Evolutionary conservation across 352 stramenopile genomes (phyloP), one percentile per base, ranked within the genome.

Genomic region (Globisporangium radiosum): DNA sequence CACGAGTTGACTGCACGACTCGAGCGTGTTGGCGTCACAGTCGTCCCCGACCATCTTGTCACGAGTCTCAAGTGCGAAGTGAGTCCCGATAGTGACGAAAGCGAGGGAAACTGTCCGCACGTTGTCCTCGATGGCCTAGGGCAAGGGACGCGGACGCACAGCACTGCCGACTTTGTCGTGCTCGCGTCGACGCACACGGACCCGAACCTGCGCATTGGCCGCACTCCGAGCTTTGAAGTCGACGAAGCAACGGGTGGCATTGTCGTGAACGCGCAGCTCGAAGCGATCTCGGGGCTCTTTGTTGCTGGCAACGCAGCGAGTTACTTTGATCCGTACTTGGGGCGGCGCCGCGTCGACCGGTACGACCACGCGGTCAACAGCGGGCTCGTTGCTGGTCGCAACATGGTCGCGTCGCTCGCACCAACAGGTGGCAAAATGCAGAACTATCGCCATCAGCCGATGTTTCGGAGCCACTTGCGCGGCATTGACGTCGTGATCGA

Each of bases 301-400:
- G 88, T 96, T 9, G 91, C 91, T 10, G 91, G 91, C 4, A 94
- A 92, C 50, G 75, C 83, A 0, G 91, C 91, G 1, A 96, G 84
- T 48, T 98, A 97, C 69, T 97, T 81, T 55, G 91, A 97, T 57
- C 79, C 82, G 47, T 89, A 88, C 51, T 54, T 97, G 47, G 90
- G 90, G 0, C 68, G 89, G 17, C 74, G 90, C 7, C 84, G 91
- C n/a, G 85, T 97, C 17, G 89, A 97, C 59, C 73, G 84, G 6
- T 97, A 96, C 65, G 91, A 98, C 65, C 90, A 97, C 60, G 88
- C 89, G 2, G 87, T 98, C 14, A 98, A 98, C 73, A 94, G 80
- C 36, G 91, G 91, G 0, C 72, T 98, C 4, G 73, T 87, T 13
- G 91, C 90, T 2, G 90, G 88, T 1, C 71, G 87, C 37, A 97